Evolutionary conservation across 2,329 filamentous ascomycete species (phyloP).

Genomic region (Penicillium sp.): DNA sequence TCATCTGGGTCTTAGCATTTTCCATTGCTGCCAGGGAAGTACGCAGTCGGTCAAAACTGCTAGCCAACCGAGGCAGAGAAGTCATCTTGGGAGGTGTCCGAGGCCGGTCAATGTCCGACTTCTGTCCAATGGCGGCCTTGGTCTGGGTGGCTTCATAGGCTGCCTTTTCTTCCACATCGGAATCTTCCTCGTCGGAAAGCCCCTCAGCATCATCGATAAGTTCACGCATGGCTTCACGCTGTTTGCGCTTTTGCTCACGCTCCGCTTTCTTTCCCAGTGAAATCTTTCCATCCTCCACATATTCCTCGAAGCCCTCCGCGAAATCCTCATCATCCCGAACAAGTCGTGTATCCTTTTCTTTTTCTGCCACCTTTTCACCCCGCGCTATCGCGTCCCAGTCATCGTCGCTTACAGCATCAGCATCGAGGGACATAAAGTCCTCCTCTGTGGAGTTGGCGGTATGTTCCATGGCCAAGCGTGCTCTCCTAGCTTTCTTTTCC

Average conservation of each 20-base stretch:
- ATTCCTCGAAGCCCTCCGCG: conserved; percentile 90
- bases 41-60: conserved; percentile 65
- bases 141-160: conserved; percentile 89
- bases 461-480: conserved; percentile 73
- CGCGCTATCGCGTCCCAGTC: conserved; percentile 46
- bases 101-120: conserved; percentile 39
- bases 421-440: conserved; percentile 47
- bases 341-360: conserved; percentile 69
- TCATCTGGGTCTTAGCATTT: conserved; percentile 59
- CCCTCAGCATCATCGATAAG: conserved; percentile 80
- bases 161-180: conserved; percentile 63
- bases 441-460: conserved; percentile 67
- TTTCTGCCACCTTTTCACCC: conserved; percentile 57
- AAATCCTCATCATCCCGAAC: conserved; percentile 87
- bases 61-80: conserved; percentile 71
- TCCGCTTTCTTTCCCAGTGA: conserved; percentile 78
- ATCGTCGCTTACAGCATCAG: conserved; percentile 37
- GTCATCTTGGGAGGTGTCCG: conserved; percentile 72
- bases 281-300: conserved; percentile 79
- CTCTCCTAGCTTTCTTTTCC: conserved; percentile 86
- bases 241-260: conserved; percentile 63
- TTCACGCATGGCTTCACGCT: conserved; percentile 76
- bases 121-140: conserved; percentile 71
- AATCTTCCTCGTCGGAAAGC: conserved; percentile 63
- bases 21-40: conserved; percentile 65